Evolutionary conservation across 2,329 filamentous ascomycete genomes (phyloP), one percentile per base, ranked within the genome.

Genomic region (Ceratocystis eucalypticola): DNA sequence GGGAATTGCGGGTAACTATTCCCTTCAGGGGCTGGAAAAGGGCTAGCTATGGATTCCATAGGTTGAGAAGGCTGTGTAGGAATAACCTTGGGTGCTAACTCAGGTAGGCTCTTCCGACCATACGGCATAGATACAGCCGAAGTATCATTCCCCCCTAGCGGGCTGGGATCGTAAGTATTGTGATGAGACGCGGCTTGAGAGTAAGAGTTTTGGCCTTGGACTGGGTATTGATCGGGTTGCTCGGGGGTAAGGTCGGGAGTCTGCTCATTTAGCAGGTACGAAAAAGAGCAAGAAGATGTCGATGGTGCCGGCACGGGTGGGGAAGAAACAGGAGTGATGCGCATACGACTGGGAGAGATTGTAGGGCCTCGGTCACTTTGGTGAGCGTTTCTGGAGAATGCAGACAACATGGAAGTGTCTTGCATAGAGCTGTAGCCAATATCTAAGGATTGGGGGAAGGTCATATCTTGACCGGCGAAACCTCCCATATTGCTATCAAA

Each of bases 401-500:
- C 25, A 63, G 45, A 41, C 28, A 57, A n/a, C 28, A 33, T 59
- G 17, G 59, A 63, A 22, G 65, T 63, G 10, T 57, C 44, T 4
- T 59, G 62, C 8, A 25, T 22, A 28, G 62, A 57, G 28, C 1
- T 33, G 41, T 63, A 25, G 44, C 61, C 44, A 22, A 41, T 48
- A 2, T 22, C 46, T 10, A 50, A 44, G 10, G 59, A 37, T n/a
- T 62, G 65, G 25, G 50, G 44, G 46, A 62, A 66, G 5, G 59
- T 8, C 45, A 66, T 53, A 12, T 48, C 30, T 8, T 44, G 65
- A n/a, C 45, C 20, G 15, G 59, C 12, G 10, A 62, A 22, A 30
- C n/a, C 28, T 17, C 53, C 65, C 65, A 66, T 57, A 7, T 44
- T 55, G 37, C 65, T 48, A 46, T 66, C 65, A 25, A 55, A 57